Conservation (phyloP, 1,139 yeast genomes). For the Yamadazyma epiphylla region DNA sequence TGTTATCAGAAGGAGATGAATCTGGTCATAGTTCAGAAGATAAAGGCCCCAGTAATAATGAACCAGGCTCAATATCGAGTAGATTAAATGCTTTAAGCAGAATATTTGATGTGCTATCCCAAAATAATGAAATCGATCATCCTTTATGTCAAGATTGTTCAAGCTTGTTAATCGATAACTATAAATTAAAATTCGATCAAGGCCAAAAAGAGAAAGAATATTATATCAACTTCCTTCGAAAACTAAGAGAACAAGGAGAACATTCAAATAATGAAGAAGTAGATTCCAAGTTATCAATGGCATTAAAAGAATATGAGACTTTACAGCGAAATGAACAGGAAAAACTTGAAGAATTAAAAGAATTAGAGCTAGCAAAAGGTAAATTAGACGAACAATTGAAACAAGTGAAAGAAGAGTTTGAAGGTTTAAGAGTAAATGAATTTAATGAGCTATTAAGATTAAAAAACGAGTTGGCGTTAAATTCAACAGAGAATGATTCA, state of each 20-base stretch:
- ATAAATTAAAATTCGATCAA: constrained; percentile 70
- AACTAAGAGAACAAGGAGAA: constrained; percentile 51
- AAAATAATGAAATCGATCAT: constrained; percentile 74
- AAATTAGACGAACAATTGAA: constrained; percentile 37
- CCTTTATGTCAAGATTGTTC: constrained; percentile 92
- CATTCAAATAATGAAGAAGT: constrained; percentile 13
- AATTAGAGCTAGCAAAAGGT: constrained; percentile 39
- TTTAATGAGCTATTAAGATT: constrained; percentile 41
- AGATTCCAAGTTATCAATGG: constrained; percentile 35
- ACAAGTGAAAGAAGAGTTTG: constrained; percentile 36
- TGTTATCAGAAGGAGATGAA: constrained; percentile 15
- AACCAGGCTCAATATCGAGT: constrained; percentile 22
- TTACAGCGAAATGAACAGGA: constrained; percentile 29
- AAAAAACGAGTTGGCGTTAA: constrained; percentile 52
- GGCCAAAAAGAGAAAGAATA: constrained; percentile 75
- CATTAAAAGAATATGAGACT: constrained; percentile 39
- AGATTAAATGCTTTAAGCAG: constrained; percentile 60
- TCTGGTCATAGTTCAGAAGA: constrained; percentile 8
- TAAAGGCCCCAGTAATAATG: constrained; percentile 1
- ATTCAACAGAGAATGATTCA: constrained; percentile 42
- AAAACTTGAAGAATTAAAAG: constrained; percentile 39
- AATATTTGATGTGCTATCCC: constrained; percentile 49
- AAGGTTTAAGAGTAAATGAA: constrained; percentile 31
- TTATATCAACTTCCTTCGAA: constrained; percentile 68
- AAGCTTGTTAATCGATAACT: constrained; percentile 56